Evolutionary conservation across 768 basidiomycete genomes (phyloP).

Genomic region (Sutorius australiensis): DNA sequence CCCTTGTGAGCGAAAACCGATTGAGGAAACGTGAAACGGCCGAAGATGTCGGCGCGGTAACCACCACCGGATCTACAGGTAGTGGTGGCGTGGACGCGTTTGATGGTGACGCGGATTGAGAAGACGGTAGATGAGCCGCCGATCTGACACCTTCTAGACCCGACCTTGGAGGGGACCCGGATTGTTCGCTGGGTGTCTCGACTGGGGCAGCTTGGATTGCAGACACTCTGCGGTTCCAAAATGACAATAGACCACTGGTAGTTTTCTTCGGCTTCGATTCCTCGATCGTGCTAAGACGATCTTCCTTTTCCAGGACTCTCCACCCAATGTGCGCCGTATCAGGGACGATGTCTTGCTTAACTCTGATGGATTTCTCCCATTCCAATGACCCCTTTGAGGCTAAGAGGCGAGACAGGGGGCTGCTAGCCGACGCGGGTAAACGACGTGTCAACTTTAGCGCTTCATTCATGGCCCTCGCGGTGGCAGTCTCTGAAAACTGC

Average conservation of each 20-base stretch:
- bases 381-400: constrained; percentile 69
- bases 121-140: constrained; percentile 2
- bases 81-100: constrained; percentile 6
- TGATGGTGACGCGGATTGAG: constrained; percentile 18
- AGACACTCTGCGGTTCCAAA: constrained; percentile 53
- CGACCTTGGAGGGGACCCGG: constrained; percentile 27
- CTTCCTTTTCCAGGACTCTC: constrained; percentile 63
- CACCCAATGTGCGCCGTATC: constrained; percentile 66
- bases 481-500: constrained; percentile 53
- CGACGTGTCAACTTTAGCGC: constrained; percentile 65
- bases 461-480: constrained; percentile 55
- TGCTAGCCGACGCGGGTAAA: constrained; percentile 45
- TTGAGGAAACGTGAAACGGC: constrained; percentile 81
- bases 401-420: constrained; percentile 69
- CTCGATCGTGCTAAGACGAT: constrained; percentile 28
- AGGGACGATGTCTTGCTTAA: constrained; percentile 41
- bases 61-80: constrained; percentile 1
- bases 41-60: constrained; percentile 42
- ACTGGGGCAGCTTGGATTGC: constrained; percentile 17
- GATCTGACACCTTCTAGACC: constrained; percentile 29
- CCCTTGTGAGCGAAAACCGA: constrained; percentile 58
- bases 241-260: constrained; percentile 61
- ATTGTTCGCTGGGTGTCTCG: constrained; percentile 17
- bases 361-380: constrained; percentile 69
- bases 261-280: constrained; percentile 46